These are phyloP conservation scores for Amanita molliuscula DNA, from an alignment of 768 basidiomycete genomes.

Conservation along the genomic window DNA sequence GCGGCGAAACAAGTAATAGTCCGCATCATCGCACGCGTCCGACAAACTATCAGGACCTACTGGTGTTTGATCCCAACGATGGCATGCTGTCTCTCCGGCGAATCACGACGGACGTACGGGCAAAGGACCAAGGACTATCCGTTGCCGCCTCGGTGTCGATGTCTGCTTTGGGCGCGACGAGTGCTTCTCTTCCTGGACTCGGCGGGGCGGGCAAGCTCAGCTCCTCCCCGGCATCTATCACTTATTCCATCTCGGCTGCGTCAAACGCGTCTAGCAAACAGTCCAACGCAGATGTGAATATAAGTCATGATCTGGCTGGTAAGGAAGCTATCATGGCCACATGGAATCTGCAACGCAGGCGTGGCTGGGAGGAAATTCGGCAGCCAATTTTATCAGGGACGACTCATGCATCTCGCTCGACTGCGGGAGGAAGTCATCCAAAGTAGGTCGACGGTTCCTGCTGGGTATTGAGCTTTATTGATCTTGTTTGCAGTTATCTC, in stretches of 20 bases:
- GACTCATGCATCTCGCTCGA: not conserved
- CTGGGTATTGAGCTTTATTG: constrained; percentile 4
- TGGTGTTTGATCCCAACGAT: constrained; percentile 56
- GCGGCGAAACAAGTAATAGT: constrained; percentile 15
- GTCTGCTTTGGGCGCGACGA: constrained; percentile 29
- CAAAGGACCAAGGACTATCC: constrained; percentile 14
- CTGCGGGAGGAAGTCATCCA: not conserved
- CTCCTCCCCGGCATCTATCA: constrained; percentile 1
- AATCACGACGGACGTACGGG: constrained; percentile 32
- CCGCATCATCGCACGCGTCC: constrained; percentile 22
- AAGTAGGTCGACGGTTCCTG: not conserved
- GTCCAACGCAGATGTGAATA: constrained; percentile 13
- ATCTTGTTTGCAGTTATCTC: constrained; percentile 39
- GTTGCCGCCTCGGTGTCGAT: constrained; percentile 19
- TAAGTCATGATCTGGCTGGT: constrained; percentile 23
- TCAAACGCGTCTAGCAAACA: constrained; percentile 1
- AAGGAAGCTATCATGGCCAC: constrained; percentile 41
- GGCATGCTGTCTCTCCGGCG: constrained; percentile 47
- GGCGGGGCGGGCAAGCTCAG: constrained; percentile 32
- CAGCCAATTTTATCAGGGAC: constrained; percentile 13
- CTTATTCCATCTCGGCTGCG: not conserved
- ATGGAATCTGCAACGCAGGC: constrained; percentile 48
- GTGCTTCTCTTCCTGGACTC: constrained; percentile 51
- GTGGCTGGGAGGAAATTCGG: constrained; percentile 45
- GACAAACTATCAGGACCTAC: constrained; percentile 50